Base-by-base conservation (phyloP, 2,329 filamentous ascomycete genomes). In the Lizonia empirigonia region DNA sequence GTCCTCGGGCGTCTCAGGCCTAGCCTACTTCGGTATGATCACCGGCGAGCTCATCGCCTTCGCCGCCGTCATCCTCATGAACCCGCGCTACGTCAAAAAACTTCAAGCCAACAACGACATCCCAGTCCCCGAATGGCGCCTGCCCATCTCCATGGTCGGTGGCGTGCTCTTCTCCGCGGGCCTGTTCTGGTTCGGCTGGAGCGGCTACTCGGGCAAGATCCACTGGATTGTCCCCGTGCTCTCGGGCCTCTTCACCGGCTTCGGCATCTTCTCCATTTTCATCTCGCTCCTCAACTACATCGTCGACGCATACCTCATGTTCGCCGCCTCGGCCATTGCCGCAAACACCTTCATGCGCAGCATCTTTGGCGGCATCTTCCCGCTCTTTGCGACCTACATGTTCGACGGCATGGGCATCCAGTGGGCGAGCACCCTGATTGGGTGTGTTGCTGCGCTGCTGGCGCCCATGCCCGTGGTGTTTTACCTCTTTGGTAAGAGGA, bases 11-110 rank as follows among this genome's bases (percentile, higher is more conserved):
- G 74, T 89, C 15, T 82, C 85, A 4, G 91, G 91, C 1, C 80
- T 96, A 5, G 85, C 90, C 5, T 96, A 91, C 71, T 90, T 96
- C 63, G 91, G 91, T 46, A 90, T 96, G 86, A 83, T 94, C 42
- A 64, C 79, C 7, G 90, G 90, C 37, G 83, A 91, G 67, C 55
- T 93, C 13, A 73, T 90, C 45, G 88, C 87, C 0, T 89, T 87
- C 39, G 53, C 78, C 7, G 79, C 80, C 37, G 85, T 93, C 55
- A 76, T 89, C 42, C 63, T 83, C 30, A 80, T 82, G 64, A 83
- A 90, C 70, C 83, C 84, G 19, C 78, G 79, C 69, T 93, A 93
- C 72, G 81, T 83, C 63, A 57, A 54, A 33, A 72, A 71, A 47
- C 65, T 78, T 13, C 64, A 66, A 12, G 74, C 74, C 10, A 79